Evolutionary conservation across 441 rosid genomes (phyloP).

Genomic region (Viola pubescens): DNA sequence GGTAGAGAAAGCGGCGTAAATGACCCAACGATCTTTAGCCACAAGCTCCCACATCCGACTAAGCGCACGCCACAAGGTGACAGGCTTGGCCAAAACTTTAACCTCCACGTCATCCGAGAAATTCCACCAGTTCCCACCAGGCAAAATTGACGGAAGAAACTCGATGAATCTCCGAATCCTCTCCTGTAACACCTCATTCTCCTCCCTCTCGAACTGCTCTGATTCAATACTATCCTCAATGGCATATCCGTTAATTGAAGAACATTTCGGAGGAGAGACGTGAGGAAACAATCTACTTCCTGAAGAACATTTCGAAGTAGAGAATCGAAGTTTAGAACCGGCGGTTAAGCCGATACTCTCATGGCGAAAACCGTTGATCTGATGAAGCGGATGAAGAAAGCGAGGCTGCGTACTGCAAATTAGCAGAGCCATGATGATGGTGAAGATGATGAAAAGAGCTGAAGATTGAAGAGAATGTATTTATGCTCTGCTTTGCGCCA

Average conservation of each 20-base stretch:
- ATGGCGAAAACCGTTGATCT: constrained; percentile 14
- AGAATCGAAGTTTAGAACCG: constrained; percentile 13
- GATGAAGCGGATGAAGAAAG: constrained; percentile 14
- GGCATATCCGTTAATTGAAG: constrained; percentile 53
- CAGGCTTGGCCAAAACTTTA: constrained; percentile 61
- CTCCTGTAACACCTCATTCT: constrained; percentile 31
- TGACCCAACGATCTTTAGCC: constrained; percentile 76
- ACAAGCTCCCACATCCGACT: constrained; percentile 88
- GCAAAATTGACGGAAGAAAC: constrained; percentile 50
- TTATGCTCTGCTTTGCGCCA: background rate
- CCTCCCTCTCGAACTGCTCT: background rate
- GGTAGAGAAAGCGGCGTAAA: constrained; percentile 71
- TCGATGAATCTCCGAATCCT: constrained; percentile 42
- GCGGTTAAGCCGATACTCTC: constrained; percentile 22
- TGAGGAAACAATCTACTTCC: constrained; percentile 7
- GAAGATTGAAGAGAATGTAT: background rate
- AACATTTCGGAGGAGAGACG: constrained; percentile 18
- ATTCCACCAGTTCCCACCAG: constrained; percentile 95
- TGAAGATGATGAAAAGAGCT: background rate
- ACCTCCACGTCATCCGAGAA: constrained; percentile 60
- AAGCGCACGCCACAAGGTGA: constrained; percentile 77
- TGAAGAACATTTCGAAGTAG: constrained; percentile 16
- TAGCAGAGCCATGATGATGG: constrained; percentile 40
- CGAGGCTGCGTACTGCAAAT: constrained; percentile 29
- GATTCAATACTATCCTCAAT: constrained; percentile 26